Conservation (phyloP, 805 yeast genomes). For the Saturnispora galanensis region DNA sequence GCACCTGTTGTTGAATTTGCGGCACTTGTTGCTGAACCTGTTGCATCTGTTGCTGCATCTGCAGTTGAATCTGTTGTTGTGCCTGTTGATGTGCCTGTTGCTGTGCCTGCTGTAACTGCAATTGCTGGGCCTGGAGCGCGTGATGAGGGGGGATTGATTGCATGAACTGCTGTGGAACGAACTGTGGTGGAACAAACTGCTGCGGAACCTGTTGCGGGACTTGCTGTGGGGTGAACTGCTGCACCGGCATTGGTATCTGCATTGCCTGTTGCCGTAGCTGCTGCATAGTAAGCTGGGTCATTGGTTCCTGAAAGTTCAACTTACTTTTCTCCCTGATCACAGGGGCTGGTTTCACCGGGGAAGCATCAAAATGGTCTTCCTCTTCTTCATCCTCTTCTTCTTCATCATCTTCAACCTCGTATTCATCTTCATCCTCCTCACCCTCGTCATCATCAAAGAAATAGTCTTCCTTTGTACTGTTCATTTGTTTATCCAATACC, state of each 20-base stretch:
- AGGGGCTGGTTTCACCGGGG: background rate
- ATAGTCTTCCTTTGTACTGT: background rate
- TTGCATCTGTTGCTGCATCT: background rate
- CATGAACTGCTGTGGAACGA: background rate
- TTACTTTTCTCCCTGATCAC: background rate
- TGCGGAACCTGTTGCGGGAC: background rate
- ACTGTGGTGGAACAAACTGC: background rate
- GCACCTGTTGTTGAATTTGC: background rate
- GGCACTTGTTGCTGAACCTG: background rate
- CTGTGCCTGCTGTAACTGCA: background rate
- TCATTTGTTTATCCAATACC: background rate
- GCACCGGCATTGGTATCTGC: background rate
- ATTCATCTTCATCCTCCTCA: constrained; percentile 5
- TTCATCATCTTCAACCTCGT: constrained; percentile 3
- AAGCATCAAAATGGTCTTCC: background rate
- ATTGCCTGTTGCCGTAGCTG: background rate
- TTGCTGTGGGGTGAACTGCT: background rate
- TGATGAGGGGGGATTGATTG: background rate
- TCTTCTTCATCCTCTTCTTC: constrained; percentile 2
- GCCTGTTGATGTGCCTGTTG: too few relatives aligned
- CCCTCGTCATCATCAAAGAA: constrained; percentile 4
- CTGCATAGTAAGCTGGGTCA: background rate
- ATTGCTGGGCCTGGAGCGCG: background rate
- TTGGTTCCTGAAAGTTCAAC: background rate
- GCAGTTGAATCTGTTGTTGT: background rate